Evolutionary conservation across 768 basidiomycete genomes (phyloP), one percentile per base, ranked within the genome.

Genomic region (Rhizopogon vinicolor): DNA sequence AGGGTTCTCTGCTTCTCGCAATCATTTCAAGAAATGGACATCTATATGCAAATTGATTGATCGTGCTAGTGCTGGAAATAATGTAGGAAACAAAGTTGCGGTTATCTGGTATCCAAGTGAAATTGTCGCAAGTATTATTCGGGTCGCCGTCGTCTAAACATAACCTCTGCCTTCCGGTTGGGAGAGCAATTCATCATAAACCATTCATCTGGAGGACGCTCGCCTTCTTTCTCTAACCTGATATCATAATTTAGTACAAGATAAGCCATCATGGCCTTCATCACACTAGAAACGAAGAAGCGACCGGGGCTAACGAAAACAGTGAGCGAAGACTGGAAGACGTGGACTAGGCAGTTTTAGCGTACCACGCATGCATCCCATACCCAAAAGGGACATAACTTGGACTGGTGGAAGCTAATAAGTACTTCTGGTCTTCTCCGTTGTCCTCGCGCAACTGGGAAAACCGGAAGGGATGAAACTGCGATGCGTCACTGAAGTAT

Each of bases 381-480:
- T 65, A 65, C 44, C 72, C 72, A 55, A 74, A 74, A 41, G 71
- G 44, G 28, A 78, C 52, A 56, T 70, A 71, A 13, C 70, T 59
- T n/a, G 62, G 56, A 46, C 64, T 71, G 33, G 67, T 71, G 9
- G 57, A 67, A 50, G 51, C 66, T 61, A 64, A 61, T 51, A 68
- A 68, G 31, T 69, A 61, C 56, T 61, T 68, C 29, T 60, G 41
- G 14, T 62, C 67, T 14, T 65, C 65, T 14, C 53, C 67, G 5
- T 50, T 48, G 25, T 55, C 45, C 33, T 64, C 65, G n/a, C 56
- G 60, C 53, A 62, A 58, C n/a, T 67, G 54, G 22, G 68, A 55
- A 61, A 77, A 80, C 14, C 78, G 68, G 52, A 75, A 75, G 1
- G 75, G 69, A 29, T 76, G 67, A 41, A 79, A 79, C 41, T 65